Percentiles rank a stretch among this genome's conserved stretches.
phyloP scores from a whole-genome alignment of 1,284 basidiomycete genomes.

The Trichosporon faecale region DNA sequence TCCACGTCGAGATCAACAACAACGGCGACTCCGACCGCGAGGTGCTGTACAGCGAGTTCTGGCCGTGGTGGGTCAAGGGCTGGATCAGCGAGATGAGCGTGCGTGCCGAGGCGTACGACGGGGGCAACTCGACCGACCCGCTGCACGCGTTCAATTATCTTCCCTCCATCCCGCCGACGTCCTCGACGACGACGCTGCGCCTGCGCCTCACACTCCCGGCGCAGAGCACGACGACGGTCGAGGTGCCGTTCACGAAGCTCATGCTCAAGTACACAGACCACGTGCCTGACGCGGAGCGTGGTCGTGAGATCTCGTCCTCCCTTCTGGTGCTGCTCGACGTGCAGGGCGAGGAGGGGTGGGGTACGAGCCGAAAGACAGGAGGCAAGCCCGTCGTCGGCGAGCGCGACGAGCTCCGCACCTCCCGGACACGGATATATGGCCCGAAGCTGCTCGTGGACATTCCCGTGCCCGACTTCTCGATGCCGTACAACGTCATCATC shows the following conservation, averaged over 20 bases:
- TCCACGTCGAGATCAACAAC: constrained; percentile 70
- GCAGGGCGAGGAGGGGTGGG: constrained; percentile 25
- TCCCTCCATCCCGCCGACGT: constrained; percentile 63
- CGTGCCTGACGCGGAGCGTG: constrained; percentile 89
- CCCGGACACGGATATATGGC: constrained; percentile 65
- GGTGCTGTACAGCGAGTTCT: constrained; percentile 78
- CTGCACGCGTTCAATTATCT: constrained; percentile 64
- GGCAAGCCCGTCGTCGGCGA: not conserved
- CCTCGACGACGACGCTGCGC: constrained; percentile 70
- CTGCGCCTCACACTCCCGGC: constrained; percentile 68
- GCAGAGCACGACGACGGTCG: constrained; percentile 62
- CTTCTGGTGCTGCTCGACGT: constrained; percentile 56
- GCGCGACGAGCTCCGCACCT: constrained; percentile 19
- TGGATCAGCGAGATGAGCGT: constrained; percentile 76
- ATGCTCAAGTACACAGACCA: constrained; percentile 94
- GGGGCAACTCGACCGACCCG: constrained; percentile 51
- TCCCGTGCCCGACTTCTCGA: constrained; percentile 95
- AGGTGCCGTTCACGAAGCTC: constrained; percentile 74
- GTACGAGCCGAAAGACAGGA: not conserved
- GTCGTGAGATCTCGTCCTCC: constrained; percentile 85
- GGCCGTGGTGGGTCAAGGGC: constrained; percentile 89
- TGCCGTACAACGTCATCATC: constrained; percentile 99
- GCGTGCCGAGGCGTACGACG: constrained; percentile 36
- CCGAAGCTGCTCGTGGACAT: constrained; percentile 78
- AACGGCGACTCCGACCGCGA: constrained; percentile 57